These are phyloP conservation scores for Monosporascus sp. DNA, from an alignment of 2,329 filamentous ascomycete species.

Conservation along the genomic window DNA sequence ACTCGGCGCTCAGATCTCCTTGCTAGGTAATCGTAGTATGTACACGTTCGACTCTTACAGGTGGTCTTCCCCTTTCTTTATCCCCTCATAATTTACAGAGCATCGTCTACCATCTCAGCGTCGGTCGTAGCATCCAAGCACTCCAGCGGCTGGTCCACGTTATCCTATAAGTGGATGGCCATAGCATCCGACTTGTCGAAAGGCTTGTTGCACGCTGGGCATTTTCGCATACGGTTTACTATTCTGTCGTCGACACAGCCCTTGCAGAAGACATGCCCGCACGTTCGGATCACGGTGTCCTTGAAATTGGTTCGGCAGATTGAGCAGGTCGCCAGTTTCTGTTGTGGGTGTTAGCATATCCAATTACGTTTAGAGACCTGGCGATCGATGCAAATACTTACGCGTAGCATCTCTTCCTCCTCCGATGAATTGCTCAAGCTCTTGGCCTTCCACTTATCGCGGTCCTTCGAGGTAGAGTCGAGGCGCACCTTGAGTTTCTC, in stretches of 20 bases:
- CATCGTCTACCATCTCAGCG: not conserved
- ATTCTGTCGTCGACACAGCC: conserved; percentile 86
- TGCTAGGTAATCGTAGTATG: conserved; percentile 6
- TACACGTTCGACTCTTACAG: conserved; percentile 17
- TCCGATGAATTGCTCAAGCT: conserved; percentile 73
- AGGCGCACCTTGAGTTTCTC: conserved; percentile 75
- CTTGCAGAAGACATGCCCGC: conserved; percentile 91
- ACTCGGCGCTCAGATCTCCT: not conserved
- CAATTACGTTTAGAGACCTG: not conserved
- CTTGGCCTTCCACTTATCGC: conserved; percentile 82
- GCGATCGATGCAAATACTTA: conserved; percentile 42
- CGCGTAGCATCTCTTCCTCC: conserved; percentile 79
- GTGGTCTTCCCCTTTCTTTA: conserved; percentile 3
- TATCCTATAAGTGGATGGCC: conserved; percentile 51
- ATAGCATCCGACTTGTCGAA: conserved; percentile 92
- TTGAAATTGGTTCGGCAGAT: conserved; percentile 93
- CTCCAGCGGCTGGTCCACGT: not conserved
- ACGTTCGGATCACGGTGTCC: conserved; percentile 87
- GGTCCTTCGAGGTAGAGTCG: conserved; percentile 72
- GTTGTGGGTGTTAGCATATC: conserved; percentile 26
- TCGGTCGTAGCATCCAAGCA: not conserved
- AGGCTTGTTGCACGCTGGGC: conserved; percentile 84
- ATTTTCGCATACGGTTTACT: conserved; percentile 86
- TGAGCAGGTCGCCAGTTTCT: conserved; percentile 79
- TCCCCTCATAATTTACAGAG: conserved; percentile 12